These are phyloP conservation scores for Russula compacta DNA, from an alignment of 768 basidiomycete species.

Conservation along the genomic window DNA sequence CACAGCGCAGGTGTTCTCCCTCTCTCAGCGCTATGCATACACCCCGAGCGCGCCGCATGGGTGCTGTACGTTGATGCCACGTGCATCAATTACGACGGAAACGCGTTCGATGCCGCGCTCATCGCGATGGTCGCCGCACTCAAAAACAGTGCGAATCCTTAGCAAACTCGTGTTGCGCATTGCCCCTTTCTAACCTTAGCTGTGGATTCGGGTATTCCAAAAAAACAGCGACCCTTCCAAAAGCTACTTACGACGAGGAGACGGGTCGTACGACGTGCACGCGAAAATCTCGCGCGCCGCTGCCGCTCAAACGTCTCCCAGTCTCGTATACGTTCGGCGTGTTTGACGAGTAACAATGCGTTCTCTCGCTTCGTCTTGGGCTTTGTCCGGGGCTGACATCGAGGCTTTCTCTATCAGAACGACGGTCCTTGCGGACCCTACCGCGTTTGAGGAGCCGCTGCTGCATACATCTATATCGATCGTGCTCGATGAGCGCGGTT, in stretches of 20 bases:
- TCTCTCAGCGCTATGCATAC: constrained; percentile 65
- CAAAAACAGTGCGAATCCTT: constrained; percentile 56
- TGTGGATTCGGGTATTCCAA: neutral
- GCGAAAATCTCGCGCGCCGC: constrained; percentile 35
- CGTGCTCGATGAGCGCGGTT: constrained; percentile 42
- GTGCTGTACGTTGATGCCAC: constrained; percentile 91
- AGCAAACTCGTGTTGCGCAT: neutral
- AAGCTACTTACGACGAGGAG: constrained; percentile 63
- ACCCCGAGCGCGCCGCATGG: constrained; percentile 77
- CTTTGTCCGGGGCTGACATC: neutral
- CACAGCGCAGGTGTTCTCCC: constrained; percentile 59
- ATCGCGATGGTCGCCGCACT: constrained; percentile 84
- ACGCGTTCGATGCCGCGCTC: constrained; percentile 84
- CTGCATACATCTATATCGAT: constrained; percentile 64
- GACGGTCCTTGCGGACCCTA: constrained; percentile 70
- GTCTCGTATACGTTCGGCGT: constrained; percentile 63
- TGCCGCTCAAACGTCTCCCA: constrained; percentile 41
- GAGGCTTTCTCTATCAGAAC: constrained; percentile 33
- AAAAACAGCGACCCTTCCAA: constrained; percentile 53
- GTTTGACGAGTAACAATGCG: constrained; percentile 59
- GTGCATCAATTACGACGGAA: constrained; percentile 97
- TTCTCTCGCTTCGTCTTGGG: neutral
- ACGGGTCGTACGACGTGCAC: constrained; percentile 55
- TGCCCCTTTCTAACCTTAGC: neutral
- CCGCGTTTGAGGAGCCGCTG: constrained; percentile 84